Evolutionary conservation across 371 early-diverging fungal genomes (phyloP).

Genomic region (Rhizopus delemar): DNA sequence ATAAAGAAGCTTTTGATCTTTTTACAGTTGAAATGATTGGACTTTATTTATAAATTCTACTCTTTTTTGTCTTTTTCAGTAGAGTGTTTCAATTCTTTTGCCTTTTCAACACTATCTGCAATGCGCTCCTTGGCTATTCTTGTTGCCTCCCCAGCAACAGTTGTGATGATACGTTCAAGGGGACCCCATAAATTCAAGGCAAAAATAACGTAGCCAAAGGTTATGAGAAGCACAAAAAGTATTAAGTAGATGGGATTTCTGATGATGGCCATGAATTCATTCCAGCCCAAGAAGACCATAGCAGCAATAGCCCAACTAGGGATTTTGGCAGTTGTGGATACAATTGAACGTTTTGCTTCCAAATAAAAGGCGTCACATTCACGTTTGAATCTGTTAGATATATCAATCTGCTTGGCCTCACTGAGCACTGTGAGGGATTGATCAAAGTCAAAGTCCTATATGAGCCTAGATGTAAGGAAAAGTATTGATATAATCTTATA

Average conservation of each 20-base stretch:
- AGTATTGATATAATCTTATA: too few relatives aligned
- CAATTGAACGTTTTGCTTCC: constrained; percentile 94
- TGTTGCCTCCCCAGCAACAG: constrained; percentile 45
- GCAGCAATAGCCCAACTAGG: constrained; percentile 87
- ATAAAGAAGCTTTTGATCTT: too few relatives aligned
- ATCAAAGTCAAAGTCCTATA: constrained; percentile 59
- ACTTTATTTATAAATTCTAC: background rate
- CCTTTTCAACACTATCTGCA: constrained; percentile 13
- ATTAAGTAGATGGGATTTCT: constrained; percentile 81
- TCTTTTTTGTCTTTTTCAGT: constrained; percentile 1
- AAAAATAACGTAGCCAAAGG: constrained; percentile 64
- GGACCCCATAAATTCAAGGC: constrained; percentile 72
- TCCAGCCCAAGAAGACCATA: constrained; percentile 86
- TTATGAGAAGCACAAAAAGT: constrained; percentile 48
- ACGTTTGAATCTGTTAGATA: constrained; percentile 80
- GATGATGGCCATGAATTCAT: constrained; percentile 85
- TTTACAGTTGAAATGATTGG: too few relatives aligned
- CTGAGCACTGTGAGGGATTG: constrained; percentile 65
- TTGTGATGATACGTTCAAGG: constrained; percentile 50
- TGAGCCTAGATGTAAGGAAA: background rate
- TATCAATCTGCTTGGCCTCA: constrained; percentile 70
- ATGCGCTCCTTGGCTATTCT: constrained; percentile 40
- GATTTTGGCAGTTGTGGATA: constrained; percentile 81
- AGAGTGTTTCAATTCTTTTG: background rate
- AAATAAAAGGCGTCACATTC: constrained; percentile 90